Conservation (phyloP, 129 eudicot species). For the Glebionis coronaria region DNA sequence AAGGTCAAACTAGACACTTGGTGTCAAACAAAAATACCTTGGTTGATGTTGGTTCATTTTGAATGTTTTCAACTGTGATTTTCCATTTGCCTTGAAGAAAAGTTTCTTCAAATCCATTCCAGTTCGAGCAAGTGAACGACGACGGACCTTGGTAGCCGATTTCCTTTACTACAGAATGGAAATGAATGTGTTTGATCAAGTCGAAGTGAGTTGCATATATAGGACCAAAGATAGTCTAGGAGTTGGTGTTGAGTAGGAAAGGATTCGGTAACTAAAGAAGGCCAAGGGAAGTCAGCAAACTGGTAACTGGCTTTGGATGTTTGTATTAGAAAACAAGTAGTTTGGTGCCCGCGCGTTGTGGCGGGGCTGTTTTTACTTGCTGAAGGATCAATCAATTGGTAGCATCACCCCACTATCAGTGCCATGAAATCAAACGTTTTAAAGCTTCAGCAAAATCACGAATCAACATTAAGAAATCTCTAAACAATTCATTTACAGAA, state of each 20-base stretch:
- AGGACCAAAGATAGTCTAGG: constrained; percentile 50
- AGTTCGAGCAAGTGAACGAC: constrained; percentile 29
- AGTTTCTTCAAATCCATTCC: constrained; percentile 43
- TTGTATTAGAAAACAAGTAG: no score
- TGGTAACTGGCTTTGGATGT: no score
- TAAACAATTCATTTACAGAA: no score
- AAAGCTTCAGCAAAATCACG: no score
- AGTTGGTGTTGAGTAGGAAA: constrained; percentile 39
- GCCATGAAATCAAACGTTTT: no score
- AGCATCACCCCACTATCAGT: no score
- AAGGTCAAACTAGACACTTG: no score
- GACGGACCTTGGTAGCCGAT: constrained; percentile 40
- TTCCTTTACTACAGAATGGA: constrained; percentile 28
- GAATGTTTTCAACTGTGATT: constrained; percentile 35
- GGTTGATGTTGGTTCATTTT: constrained; percentile 19
- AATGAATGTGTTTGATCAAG: not conserved
- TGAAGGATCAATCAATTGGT: no score
- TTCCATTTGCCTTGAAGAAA: constrained; percentile 50
- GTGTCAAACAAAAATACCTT: no score
- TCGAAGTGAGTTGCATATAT: constrained; percentile 52
- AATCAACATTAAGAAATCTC: no score
- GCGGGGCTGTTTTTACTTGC: no score
- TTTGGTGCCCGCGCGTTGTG: no score
- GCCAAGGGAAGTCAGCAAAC: constrained; percentile 80
- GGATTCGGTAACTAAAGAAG: constrained; percentile 29